Base-by-base conservation (phyloP, 176 grass and related monocot genomes). In the Zoysia japonica region DNA sequence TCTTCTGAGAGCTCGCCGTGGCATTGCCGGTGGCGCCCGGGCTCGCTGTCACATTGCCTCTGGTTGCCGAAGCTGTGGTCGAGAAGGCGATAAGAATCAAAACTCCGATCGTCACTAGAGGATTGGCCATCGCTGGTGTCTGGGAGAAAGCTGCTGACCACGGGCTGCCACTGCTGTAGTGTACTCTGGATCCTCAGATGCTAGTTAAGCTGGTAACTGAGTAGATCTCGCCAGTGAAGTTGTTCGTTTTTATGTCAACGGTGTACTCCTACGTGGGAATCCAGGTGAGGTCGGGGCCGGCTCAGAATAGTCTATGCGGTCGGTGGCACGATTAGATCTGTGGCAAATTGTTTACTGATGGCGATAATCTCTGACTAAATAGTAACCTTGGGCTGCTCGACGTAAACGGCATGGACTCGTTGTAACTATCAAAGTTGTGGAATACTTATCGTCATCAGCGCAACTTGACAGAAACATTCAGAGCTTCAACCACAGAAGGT, bases 251-350 rank as follows among this genome's bases (percentile, higher is more conserved):
- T 15, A 74, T 69, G 74, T 79, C 68, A 78, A 68, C 52, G 43
- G 16, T 78, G 20, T 59, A 28, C 47, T 51, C 6, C 3, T 1
- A 49, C 28, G 28, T 28, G 28, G 28, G 28, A n/a, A 9, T 71
- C 51, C 50, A 88, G 80, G 71, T 80, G 69, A 39, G 20, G 70
- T 53, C 70, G 54, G 76, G 44, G 20, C 75, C 72, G 85, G 35
- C 85, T 39, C 15, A 9, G 11, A 6, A 37, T 64, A 1, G 16
- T 39, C 0, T 46, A 5, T 43, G 70, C 16, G 75, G 80, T 15
- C 68, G 68, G 86, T 79, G 68, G 19, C 47, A 5, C 19, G 61
- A 78, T 87, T 7, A 44, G 61, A 83, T 87, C 78, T 47, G 41
- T 4, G 63, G 10, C 2, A 47, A 71, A 70, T 78, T 47, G 7